Evolutionary conservation across 495 filamentous ascomycete species (phyloP).

Genomic region (Lasiosphaeria miniovina): DNA sequence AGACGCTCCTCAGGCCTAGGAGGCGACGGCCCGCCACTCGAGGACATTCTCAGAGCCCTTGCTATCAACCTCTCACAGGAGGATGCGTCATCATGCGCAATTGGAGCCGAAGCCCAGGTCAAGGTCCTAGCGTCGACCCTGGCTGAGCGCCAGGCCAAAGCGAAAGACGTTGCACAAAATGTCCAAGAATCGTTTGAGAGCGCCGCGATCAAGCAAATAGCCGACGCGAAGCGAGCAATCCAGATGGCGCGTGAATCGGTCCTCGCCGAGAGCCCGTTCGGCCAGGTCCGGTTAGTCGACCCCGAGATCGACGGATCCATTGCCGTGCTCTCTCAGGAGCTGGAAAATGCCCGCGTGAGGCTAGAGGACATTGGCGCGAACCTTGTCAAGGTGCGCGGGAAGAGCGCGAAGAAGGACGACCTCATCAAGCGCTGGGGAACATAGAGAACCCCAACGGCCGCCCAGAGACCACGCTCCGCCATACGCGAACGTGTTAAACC

Average conservation of each 20-base stretch:
- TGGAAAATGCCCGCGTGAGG: slow-evolving; percentile 28
- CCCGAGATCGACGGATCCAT: slow-evolving; percentile 39
- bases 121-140: slow-evolving; percentile 23
- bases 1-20: slow-evolving; percentile 31
- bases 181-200: slow-evolving; percentile 40
- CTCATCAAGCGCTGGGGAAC: slow-evolving; percentile 39
- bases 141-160: slow-evolving; percentile 31
- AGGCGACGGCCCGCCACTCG: slow-evolving; percentile 27
- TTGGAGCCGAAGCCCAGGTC: slow-evolving; percentile 14
- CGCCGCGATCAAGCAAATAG: slow-evolving; percentile 33
- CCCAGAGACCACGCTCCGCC: too few relatives aligned
- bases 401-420: slow-evolving; percentile 38
- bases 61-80: slow-evolving; percentile 29
- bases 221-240: slow-evolving; percentile 38
- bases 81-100: slow-evolving; percentile 7
- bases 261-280: slow-evolving; percentile 40
- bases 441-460: background rate
- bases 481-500: too few relatives aligned
- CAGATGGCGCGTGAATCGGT: slow-evolving; percentile 42
- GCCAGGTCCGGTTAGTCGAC: slow-evolving; percentile 39
- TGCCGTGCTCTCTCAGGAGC: slow-evolving; percentile 33
- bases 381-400: slow-evolving; percentile 26
- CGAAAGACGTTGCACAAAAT: slow-evolving; percentile 32
- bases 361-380: slow-evolving; percentile 27
- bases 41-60: slow-evolving; percentile 30